Conservation (phyloP, 2,329 filamentous ascomycete genomes). For the Fusarium sp. region DNA sequence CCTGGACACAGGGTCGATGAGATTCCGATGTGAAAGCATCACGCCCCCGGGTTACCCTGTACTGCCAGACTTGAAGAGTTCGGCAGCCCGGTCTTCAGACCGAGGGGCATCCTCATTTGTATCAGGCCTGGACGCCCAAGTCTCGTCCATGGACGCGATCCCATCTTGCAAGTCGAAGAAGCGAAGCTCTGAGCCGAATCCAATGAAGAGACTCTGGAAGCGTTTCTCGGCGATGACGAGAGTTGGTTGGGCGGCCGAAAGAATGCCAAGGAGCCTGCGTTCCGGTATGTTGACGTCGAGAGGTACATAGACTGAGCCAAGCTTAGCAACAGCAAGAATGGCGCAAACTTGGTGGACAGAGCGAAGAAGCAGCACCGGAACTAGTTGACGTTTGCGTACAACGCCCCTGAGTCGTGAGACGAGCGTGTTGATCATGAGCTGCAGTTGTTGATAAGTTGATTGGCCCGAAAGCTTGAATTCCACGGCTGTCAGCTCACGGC, state of each 20-base stretch:
- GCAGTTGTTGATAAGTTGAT: neutral
- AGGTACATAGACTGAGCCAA: neutral
- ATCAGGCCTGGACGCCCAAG: neutral
- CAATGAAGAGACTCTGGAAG: neutral
- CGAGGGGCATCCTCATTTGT: neutral
- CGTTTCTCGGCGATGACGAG: neutral
- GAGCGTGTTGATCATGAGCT: neutral
- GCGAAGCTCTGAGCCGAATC: neutral
- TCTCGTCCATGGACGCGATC: no score
- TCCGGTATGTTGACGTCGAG: neutral
- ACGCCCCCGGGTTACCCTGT: neutral
- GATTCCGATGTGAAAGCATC: neutral
- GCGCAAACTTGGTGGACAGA: neutral
- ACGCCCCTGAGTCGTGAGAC: neutral
- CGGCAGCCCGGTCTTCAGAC: neutral
- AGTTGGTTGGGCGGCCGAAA: neutral
- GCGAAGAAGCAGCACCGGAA: neutral
- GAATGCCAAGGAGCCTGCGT: neutral
- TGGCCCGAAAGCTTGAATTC: neutral
- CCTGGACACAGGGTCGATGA: neutral
- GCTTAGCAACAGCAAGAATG: neutral
- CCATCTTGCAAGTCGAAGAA: neutral
- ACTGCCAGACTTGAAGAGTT: neutral
- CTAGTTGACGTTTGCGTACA: neutral
- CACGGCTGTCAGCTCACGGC: neutral